Conservation (phyloP, 1,284 basidiomycete species). For the Pascua guehoae region DNA sequence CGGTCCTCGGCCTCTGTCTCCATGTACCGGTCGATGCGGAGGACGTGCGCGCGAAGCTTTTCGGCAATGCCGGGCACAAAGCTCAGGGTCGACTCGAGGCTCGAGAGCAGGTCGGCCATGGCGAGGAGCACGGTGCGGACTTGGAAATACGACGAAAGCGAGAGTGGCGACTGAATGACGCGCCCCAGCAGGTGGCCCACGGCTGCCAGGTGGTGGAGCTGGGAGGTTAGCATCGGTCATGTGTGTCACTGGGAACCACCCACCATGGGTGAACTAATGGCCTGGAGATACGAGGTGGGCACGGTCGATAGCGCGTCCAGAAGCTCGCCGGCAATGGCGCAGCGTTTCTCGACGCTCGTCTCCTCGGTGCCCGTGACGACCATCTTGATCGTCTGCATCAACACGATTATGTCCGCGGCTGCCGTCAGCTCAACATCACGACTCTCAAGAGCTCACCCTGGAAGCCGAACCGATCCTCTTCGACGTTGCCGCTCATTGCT, state of each 20-base stretch:
- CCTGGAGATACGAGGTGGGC: slow-evolving; percentile 43
- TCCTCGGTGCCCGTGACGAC: slow-evolving; percentile 37
- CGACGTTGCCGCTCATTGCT: slow-evolving; percentile 36
- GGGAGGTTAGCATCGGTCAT: not conserved
- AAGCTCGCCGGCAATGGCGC: slow-evolving; percentile 43
- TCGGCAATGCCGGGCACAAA: slow-evolving; percentile 33
- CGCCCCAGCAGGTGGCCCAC: slow-evolving; percentile 47
- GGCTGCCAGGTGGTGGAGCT: slow-evolving; percentile 47
- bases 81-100: slow-evolving; percentile 31
- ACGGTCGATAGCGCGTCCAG: slow-evolving; percentile 41
- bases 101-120: slow-evolving; percentile 38
- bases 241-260: slow-evolving; percentile 7
- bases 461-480: slow-evolving; percentile 39
- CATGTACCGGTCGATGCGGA: slow-evolving; percentile 46
- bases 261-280: slow-evolving; percentile 40
- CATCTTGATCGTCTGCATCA: slow-evolving; percentile 46
- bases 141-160: slow-evolving; percentile 41
- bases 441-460: slow-evolving; percentile 30
- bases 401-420: slow-evolving; percentile 45
- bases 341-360: slow-evolving; percentile 40
- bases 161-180: slow-evolving; percentile 42
- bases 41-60: slow-evolving; percentile 38
- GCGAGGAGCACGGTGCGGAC: slow-evolving; percentile 41
- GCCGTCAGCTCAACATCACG: not conserved
- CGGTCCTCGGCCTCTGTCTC: slow-evolving; percentile 29